Percentiles rank a stretch among this genome's conserved stretches.
phyloP scores from a whole-genome alignment of 2,329 filamentous ascomycete genomes.

The Colletotrichum truncatum region DNA sequence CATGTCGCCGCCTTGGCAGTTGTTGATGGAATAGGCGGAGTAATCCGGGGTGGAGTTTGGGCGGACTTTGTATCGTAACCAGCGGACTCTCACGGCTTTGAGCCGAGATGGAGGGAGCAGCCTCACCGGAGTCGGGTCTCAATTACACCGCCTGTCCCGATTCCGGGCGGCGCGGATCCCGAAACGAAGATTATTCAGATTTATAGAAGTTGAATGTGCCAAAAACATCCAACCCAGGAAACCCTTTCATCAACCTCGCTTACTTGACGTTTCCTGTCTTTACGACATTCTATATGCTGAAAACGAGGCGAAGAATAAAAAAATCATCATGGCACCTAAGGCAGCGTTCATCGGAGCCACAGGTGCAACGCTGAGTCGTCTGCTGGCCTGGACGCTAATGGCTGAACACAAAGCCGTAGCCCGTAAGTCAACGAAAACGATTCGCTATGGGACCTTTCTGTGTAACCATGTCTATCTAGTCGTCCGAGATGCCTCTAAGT shows the following conservation, averaged over 20 bases:
- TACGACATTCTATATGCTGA: background rate
- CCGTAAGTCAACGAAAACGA: background rate
- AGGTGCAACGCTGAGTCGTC: background rate
- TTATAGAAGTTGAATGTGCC: too few species aligned
- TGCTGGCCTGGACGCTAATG: background rate
- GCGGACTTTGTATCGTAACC: background rate
- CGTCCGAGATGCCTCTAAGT: constrained; percentile 1
- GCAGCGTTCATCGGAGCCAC: background rate
- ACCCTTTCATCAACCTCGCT: too few species aligned
- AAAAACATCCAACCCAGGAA: too few species aligned
- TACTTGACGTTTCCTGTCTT: background rate
- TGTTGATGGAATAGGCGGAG: background rate
- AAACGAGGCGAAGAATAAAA: too few species aligned
- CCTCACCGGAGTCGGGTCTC: background rate
- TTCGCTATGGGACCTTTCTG: background rate
- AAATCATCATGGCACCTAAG: background rate
- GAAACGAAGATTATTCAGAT: too few species aligned
- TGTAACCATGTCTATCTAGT: background rate
- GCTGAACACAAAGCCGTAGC: background rate
- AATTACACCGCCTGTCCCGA: too few species aligned
- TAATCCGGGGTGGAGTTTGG: background rate
- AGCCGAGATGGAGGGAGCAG: background rate
- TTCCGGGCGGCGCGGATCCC: too few species aligned
- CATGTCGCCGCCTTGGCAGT: background rate
- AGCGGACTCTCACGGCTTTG: background rate